These are phyloP conservation scores for Lipomyces orientalis DNA, from an alignment of 805 yeast species.

Conservation along the genomic window DNA sequence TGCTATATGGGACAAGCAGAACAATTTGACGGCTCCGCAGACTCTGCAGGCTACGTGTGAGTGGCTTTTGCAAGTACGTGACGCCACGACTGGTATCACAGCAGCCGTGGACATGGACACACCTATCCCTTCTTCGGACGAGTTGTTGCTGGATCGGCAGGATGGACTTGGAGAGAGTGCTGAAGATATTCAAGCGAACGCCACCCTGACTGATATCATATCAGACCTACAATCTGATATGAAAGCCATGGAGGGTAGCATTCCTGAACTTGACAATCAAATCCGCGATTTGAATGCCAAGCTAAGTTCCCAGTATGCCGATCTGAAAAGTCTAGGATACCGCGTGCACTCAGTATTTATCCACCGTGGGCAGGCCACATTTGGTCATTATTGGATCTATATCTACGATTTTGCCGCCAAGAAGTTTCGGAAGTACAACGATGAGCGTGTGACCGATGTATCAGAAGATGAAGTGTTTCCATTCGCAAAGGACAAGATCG, in stretches of 20 bases:
- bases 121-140: background rate
- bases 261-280: conserved; percentile 50
- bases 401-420: conserved; percentile 73
- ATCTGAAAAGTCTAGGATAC: conserved; percentile 70
- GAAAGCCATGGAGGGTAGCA: conserved; percentile 26
- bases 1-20: conserved; percentile 10
- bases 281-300: conserved; percentile 54
- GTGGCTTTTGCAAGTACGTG: conserved; percentile 30
- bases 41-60: conserved; percentile 25
- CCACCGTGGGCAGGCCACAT: conserved; percentile 93
- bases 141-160: conserved; percentile 2
- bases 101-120: conserved; percentile 4
- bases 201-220: conserved; percentile 13
- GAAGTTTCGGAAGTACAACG: conserved; percentile 88
- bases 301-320: conserved; percentile 65
- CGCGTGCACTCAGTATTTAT: conserved; percentile 89
- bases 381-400: conserved; percentile 97
- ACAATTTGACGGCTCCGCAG: conserved; percentile 23
- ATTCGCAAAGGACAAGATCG: conserved; percentile 61
- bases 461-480: conserved; percentile 52
- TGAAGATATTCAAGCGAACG: background rate
- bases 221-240: conserved; percentile 27
- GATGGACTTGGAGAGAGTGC: conserved; percentile 9
- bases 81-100: conserved; percentile 6
- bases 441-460: conserved; percentile 90